Percentiles rank a stretch among this genome's conserved stretches.
phyloP scores from a whole-genome alignment of 345 rosid species.

The Turritis glabra region DNA sequence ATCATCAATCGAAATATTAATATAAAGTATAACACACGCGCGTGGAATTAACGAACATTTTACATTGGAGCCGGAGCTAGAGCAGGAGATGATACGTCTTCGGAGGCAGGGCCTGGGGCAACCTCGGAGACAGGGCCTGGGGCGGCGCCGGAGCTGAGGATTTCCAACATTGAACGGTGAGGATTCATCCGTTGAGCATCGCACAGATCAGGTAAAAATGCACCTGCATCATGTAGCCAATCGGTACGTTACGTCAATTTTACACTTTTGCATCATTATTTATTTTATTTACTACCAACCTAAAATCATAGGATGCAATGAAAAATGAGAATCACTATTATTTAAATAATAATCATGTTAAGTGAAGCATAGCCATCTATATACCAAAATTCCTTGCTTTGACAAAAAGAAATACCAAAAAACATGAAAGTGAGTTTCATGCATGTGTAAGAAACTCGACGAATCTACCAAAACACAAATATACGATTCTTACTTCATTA shows the following conservation, averaged over 20 bases:
- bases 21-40: conserved; percentile 12
- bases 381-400: conserved; percentile 28
- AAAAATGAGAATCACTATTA: not conserved
- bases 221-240: conserved; percentile 57
- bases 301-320: not conserved
- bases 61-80: conserved; percentile 39
- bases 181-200: conserved; percentile 61
- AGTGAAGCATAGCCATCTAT: conserved; percentile 28
- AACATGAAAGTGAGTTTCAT: conserved; percentile 20
- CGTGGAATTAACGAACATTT: not conserved
- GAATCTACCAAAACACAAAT: not conserved
- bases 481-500: conserved; percentile 11
- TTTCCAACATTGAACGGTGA: conserved; percentile 72
- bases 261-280: not conserved
- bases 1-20: conserved; percentile 6
- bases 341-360: not conserved
- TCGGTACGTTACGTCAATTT: not conserved
- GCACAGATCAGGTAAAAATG: conserved; percentile 83
- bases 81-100: conserved; percentile 42
- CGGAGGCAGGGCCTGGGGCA: conserved; percentile 52
- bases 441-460: conserved; percentile 12
- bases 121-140: conserved; percentile 46
- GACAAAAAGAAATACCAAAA: conserved; percentile 6
- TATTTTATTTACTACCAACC: not conserved
- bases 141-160: conserved; percentile 63